Percentiles rank a stretch among this genome's conserved stretches.
Evolutionary conservation across 139 green algal genomes (phyloP).

Genomic region (Coccomyxa sp.): DNA sequence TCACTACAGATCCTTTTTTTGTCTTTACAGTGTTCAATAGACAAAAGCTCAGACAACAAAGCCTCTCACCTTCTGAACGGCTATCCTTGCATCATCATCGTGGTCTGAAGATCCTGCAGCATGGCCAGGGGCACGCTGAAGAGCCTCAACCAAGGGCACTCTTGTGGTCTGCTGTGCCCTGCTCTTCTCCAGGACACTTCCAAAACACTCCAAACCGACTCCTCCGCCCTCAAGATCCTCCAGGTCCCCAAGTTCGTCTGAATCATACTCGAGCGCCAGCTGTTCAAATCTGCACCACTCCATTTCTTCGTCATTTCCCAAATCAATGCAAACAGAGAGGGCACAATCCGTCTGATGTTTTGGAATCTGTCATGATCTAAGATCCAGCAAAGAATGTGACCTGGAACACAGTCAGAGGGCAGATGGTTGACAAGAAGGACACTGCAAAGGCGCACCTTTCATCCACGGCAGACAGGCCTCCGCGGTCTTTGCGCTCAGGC

Average conservation of each 20-base stretch:
- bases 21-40: background rate
- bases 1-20: too few relatives aligned
- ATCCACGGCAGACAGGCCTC: conserved; percentile 47
- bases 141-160: background rate
- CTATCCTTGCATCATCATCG: background rate
- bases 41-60: background rate
- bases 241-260: conserved; percentile 68
- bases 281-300: conserved; percentile 47
- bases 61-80: background rate
- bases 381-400: background rate
- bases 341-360: too few relatives aligned
- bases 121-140: background rate
- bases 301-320: too few relatives aligned
- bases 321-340: background rate
- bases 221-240: conserved; percentile 37
- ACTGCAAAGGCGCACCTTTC: conserved; percentile 25
- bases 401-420: too few relatives aligned
- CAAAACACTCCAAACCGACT: conserved; percentile 32
- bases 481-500: conserved; percentile 60
- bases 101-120: background rate
- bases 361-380: too few relatives aligned
- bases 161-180: conserved; percentile 30
- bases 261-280: conserved; percentile 67
- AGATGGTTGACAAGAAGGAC: too few relatives aligned
- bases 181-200: conserved; percentile 73